These are phyloP conservation scores for Chytridiales sp. DNA, from an alignment of 371 early-diverging fungal species.

Conservation along the genomic window DNA sequence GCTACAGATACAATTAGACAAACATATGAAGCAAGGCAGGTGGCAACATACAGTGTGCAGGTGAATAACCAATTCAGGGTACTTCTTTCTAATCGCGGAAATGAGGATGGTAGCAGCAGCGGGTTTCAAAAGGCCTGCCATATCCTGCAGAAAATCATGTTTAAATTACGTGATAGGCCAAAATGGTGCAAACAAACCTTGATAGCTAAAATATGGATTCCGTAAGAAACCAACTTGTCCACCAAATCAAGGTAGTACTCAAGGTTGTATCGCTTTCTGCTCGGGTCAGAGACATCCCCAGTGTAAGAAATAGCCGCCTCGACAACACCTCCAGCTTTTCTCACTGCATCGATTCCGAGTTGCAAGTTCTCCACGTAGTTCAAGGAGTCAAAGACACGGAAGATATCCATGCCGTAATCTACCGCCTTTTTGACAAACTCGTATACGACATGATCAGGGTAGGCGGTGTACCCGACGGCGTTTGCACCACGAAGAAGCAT, in stretches of 20 bases:
- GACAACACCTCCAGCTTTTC: conserved; percentile 90
- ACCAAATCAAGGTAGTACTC: conserved; percentile 90
- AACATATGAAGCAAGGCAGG: background rate
- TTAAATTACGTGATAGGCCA: background rate
- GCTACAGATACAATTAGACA: conserved; percentile 29
- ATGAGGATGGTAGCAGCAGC: conserved; percentile 79
- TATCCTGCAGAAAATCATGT: conserved; percentile 87
- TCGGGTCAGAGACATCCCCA: conserved; percentile 81
- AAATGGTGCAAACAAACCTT: conserved; percentile 45
- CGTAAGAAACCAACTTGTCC: conserved; percentile 80
- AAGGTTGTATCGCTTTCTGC: conserved; percentile 73
- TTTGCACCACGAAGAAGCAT: conserved; percentile 97
- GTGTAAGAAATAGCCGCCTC: conserved; percentile 94
- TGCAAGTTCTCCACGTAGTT: conserved; percentile 94
- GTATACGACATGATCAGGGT: conserved; percentile 91
- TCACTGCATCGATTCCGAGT: conserved; percentile 90
- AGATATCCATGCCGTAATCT: conserved; percentile 88
- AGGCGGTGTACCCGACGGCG: conserved; percentile 95
- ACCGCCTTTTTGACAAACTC: conserved; percentile 92
- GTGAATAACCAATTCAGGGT: conserved; percentile 92
- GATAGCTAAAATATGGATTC: conserved; percentile 91
- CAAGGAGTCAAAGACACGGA: conserved; percentile 94
- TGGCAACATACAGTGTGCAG: conserved; percentile 67
- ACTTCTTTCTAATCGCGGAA: conserved; percentile 76
- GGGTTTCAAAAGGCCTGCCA: conserved; percentile 96